Conservation (phyloP, 805 yeast species). For the Starmera caribaea region DNA sequence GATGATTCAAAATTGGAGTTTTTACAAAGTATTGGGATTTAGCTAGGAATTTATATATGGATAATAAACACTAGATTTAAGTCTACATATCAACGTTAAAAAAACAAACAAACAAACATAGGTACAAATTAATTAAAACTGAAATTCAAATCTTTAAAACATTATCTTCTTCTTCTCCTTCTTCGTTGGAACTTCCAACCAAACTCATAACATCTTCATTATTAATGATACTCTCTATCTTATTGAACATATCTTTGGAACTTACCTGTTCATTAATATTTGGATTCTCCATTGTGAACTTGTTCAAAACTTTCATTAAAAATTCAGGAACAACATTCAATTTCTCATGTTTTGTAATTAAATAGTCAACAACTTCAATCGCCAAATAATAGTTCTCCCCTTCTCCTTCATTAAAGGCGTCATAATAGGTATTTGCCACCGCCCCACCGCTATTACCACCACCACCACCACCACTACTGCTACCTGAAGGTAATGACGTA, state of each 20-base stretch:
- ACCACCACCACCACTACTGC: background rate
- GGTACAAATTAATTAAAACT: too few relatives aligned
- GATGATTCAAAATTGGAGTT: background rate
- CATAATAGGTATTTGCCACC: slow-evolving; percentile 22
- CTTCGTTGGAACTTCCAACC: background rate
- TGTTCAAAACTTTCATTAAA: slow-evolving; percentile 34
- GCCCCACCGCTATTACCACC: slow-evolving; percentile 6
- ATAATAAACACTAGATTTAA: too few relatives aligned
- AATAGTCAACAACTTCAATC: slow-evolving; percentile 78
- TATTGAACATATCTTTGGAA: slow-evolving; percentile 12
- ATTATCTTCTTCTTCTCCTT: slow-evolving; percentile 2
- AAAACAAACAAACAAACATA: too few relatives aligned
- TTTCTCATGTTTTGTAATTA: slow-evolving; percentile 75
- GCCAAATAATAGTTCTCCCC: slow-evolving; percentile 79
- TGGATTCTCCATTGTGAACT: slow-evolving; percentile 16
- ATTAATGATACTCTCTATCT: slow-evolving; percentile 25
- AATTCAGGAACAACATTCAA: slow-evolving; percentile 70
- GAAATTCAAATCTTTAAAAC: background rate
- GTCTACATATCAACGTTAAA: too few relatives aligned
- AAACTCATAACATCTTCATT: slow-evolving; percentile 20
- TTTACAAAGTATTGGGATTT: background rate
- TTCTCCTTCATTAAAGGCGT: slow-evolving; percentile 30
- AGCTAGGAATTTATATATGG: too few relatives aligned
- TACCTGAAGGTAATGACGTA: slow-evolving; percentile 17
- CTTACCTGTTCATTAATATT: slow-evolving; percentile 5